phyloP scores from a whole-genome alignment of 2,329 filamentous ascomycete genomes.

The Zymoseptoria brevis region DNA sequence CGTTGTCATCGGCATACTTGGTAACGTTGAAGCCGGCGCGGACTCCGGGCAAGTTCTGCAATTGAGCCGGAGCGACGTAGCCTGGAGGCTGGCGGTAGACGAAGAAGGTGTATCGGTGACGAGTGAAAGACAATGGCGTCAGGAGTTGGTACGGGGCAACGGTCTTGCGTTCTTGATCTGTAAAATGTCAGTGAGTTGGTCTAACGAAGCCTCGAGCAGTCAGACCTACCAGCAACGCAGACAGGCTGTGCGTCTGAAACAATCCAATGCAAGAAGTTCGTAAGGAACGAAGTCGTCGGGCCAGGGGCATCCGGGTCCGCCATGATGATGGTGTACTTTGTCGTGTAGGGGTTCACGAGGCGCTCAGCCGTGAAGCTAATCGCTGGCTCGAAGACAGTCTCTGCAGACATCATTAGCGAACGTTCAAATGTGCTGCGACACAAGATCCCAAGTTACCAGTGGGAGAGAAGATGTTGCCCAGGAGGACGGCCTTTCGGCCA shows the following conservation, averaged over 20 bases:
- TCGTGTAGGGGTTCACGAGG: constrained; percentile 11
- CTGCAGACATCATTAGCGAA: constrained; percentile 2
- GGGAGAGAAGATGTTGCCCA: constrained; percentile 19
- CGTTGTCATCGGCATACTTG: constrained; percentile 2
- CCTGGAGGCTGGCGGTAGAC: constrained; percentile 20
- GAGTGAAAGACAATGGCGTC: constrained; percentile 14
- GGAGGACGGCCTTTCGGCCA: constrained; percentile 13
- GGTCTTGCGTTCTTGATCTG: constrained; percentile 9
- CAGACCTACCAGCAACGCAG: constrained; percentile 10
- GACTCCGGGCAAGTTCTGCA: constrained; percentile 9
- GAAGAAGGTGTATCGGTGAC: constrained; percentile 19
- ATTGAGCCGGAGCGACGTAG: constrained; percentile 13
- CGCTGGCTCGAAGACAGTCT: constrained; percentile 12
- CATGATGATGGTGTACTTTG: constrained; percentile 22
- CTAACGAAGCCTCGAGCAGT: not conserved
- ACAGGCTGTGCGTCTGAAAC: constrained; percentile 18
- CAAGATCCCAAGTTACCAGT: constrained; percentile 4
- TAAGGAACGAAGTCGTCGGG: constrained; percentile 1
- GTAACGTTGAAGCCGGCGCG: constrained; percentile 16
- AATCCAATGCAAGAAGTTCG: constrained; percentile 16
- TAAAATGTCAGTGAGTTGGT: not conserved
- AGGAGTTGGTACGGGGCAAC: constrained; percentile 14
- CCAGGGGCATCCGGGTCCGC: constrained; percentile 22
- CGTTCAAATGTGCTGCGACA: not conserved
- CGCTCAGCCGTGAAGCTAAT: constrained; percentile 20